Percentiles rank a stretch among this genome's conserved stretches.
Evolutionary conservation across 768 basidiomycete species (phyloP).

Genomic region (Kwoniella newhampshirensis): DNA sequence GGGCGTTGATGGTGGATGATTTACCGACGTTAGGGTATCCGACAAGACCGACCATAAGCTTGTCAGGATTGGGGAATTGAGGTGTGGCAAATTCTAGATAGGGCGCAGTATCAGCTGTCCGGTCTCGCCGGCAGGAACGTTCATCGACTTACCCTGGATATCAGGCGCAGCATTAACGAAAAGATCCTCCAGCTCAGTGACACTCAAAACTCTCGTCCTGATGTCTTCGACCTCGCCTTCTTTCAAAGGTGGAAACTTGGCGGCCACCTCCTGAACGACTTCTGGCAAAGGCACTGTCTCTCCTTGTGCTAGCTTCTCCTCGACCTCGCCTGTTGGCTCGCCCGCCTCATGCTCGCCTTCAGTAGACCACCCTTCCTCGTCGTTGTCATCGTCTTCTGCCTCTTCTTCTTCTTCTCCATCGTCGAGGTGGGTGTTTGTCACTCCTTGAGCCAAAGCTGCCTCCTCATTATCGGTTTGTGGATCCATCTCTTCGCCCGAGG

Average conservation of each 20-base stretch:
- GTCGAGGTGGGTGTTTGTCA: slow-evolving; percentile 45
- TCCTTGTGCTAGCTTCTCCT: slow-evolving; percentile 49
- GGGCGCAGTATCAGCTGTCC: background rate
- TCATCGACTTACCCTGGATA: slow-evolving; percentile 31
- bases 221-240: slow-evolving; percentile 36
- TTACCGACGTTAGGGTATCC: slow-evolving; percentile 99
- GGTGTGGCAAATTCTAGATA: slow-evolving; percentile 44
- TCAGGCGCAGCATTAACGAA: slow-evolving; percentile 57
- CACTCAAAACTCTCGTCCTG: slow-evolving; percentile 75
- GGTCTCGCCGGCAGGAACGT: slow-evolving; percentile 8
- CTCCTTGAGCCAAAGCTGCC: slow-evolving; percentile 55
- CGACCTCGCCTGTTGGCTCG: slow-evolving; percentile 27
- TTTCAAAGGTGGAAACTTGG: slow-evolving; percentile 36
- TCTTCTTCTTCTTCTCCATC: slow-evolving; percentile 29
- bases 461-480: slow-evolving; percentile 27
- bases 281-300: slow-evolving; percentile 50
- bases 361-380: slow-evolving; percentile 45
- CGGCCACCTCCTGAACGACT: slow-evolving; percentile 42
- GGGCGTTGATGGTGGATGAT: slow-evolving; percentile 96
- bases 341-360: slow-evolving; percentile 40
- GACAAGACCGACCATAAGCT: slow-evolving; percentile 62
- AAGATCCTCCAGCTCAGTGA: slow-evolving; percentile 80
- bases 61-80: slow-evolving; percentile 37
- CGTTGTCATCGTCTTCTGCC: slow-evolving; percentile 29
- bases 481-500: slow-evolving; percentile 17